Conservation (phyloP, 768 basidiomycete species). For the Kwoniella mangroviensis region DNA sequence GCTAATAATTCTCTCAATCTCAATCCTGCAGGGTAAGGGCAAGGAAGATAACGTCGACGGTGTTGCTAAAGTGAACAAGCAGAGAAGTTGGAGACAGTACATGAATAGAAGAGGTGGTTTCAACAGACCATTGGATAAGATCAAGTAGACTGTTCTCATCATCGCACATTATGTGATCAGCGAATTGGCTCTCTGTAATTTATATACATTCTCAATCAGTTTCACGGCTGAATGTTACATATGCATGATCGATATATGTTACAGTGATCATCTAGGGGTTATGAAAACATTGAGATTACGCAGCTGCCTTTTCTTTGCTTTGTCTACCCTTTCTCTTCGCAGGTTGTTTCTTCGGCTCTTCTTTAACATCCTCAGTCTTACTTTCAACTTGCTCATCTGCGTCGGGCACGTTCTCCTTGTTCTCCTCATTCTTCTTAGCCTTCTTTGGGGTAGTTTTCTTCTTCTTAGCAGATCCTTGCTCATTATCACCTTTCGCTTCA, state of each 20-base stretch:
- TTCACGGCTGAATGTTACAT: neutral
- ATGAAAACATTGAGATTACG: neutral
- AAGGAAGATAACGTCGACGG: constrained; percentile 61
- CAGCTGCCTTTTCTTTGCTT: constrained; percentile 14
- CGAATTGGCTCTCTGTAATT: neutral
- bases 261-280: neutral
- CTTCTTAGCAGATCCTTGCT: constrained; percentile 9
- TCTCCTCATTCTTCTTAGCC: constrained; percentile 17
- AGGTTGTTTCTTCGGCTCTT: constrained; percentile 11
- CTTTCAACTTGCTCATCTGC: neutral
- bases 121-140: constrained; percentile 86
- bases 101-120: constrained; percentile 76
- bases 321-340: constrained; percentile 17
- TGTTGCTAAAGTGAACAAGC: constrained; percentile 62
- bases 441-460: constrained; percentile 12
- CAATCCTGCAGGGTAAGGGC: constrained; percentile 61
- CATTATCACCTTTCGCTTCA: neutral
- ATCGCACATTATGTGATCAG: neutral
- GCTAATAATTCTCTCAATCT: constrained; percentile 1
- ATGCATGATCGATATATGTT: constrained; percentile 6
- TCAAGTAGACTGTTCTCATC: constrained; percentile 67
- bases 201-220: neutral
- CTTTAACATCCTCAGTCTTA: neutral
- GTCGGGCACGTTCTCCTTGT: constrained; percentile 20
- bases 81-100: constrained; percentile 93